These are phyloP conservation scores for Quillaja saponaria DNA, from an alignment of 306 rosid species.

Conservation along the genomic window DNA sequence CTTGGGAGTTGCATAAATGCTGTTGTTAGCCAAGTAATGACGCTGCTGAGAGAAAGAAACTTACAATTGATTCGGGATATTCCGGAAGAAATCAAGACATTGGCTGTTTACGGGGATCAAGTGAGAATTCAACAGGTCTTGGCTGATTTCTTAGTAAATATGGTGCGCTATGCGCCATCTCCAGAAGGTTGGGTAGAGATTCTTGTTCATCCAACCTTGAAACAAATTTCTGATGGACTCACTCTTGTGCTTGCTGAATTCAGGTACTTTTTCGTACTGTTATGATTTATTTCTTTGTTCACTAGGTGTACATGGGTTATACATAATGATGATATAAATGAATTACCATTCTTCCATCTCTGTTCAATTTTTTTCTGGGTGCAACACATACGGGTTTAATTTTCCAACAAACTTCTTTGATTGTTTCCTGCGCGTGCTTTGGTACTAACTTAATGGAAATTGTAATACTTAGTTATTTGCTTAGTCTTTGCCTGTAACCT, in stretches of 20 bases:
- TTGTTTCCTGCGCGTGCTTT: neutral
- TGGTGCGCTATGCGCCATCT: constrained; percentile 89
- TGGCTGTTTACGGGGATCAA: constrained; percentile 93
- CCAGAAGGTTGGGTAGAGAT: constrained; percentile 98
- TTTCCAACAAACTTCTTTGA: neutral
- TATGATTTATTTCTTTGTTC: constrained; percentile 14
- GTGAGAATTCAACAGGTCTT: constrained; percentile 87
- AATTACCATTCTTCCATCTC: neutral
- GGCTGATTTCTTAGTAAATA: constrained; percentile 87
- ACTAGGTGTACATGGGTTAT: neutral
- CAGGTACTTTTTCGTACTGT: constrained; percentile 55
- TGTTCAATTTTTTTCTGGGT: constrained; percentile 3
- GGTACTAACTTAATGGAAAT: neutral
- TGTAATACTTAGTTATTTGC: neutral
- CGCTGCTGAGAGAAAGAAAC: constrained; percentile 79
- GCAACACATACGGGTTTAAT: neutral
- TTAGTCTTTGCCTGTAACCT: neutral
- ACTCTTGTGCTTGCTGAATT: constrained; percentile 74
- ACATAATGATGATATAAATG: constrained; percentile 11
- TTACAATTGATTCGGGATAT: constrained; percentile 92
- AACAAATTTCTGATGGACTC: constrained; percentile 57
- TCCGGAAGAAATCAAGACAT: constrained; percentile 93
- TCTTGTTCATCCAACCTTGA: constrained; percentile 74
- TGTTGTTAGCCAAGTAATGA: constrained; percentile 98
- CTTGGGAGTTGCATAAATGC: constrained; percentile 91